Evolutionary conservation across 805 yeast species (phyloP), one percentile per base, ranked within the genome.

Genomic region (Metschnikowia lachancei): DNA sequence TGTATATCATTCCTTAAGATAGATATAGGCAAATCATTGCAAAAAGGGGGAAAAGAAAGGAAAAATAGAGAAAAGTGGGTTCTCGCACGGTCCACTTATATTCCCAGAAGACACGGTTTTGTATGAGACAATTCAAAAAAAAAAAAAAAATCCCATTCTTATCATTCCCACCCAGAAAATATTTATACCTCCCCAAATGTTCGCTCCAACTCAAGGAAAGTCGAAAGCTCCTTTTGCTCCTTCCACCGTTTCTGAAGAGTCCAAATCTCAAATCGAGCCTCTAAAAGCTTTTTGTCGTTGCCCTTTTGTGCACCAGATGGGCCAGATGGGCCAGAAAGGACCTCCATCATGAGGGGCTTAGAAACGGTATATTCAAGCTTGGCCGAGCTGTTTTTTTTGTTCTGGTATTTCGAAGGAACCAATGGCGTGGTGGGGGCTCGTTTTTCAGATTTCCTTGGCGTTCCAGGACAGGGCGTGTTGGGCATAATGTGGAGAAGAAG

Each of bases 381-480:
- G 16, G 52, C 33, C 16, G 45, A 37, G 35, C 39, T 55, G 39
- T 41, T 54, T 49, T 49, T 65, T 48, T 46, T 56, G 36, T 57
- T 57, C 22, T 56, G 62, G 17, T 57, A 47, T 16, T 53, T 45
- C 7, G 67, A 57, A 13, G 65, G 66, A 8, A 67, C 57, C 41
- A 67, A 51, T 1, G 75, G 75, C 5, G 75, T 66, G 14, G 64
- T 53, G 19, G 75, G 68, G 6, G 65, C 68, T 38, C 73, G 55
- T 50, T 67, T 67, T 16, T 43, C 52, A 2, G 52, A 40, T 17
- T 48, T 47, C 42, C 52, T 34, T 3, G 52, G 52, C 14, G 50
- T 49, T n/a, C n/a, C 39, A 13, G 48, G 48, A 11, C 34, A 16
- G 13, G 36, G 26, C 24, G 43, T 33, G 17, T 26, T 17, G 11